Evolutionary conservation across 257 asterid species (phyloP).

Genomic region (Henckelia pumila): DNA sequence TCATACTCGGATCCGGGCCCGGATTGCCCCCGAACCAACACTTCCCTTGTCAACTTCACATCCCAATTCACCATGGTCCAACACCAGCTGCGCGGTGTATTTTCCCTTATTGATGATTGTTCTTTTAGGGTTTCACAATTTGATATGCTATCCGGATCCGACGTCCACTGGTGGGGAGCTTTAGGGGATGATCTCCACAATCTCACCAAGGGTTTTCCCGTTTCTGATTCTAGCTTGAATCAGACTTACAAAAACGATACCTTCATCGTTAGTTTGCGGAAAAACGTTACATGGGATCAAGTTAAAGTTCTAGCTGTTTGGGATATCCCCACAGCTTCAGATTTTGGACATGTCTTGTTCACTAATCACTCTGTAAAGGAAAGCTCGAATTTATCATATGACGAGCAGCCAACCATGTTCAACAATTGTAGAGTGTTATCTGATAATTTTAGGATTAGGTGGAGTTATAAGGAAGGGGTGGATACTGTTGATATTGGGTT

Average conservation of each 20-base stretch:
- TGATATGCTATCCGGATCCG: slow-evolving; percentile 85
- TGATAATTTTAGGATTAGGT: slow-evolving; percentile 70
- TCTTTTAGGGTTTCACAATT: slow-evolving; percentile 75
- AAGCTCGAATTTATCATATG: slow-evolving; percentile 13
- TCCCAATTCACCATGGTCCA: slow-evolving; percentile 86
- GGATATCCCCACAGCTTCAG: slow-evolving; percentile 88
- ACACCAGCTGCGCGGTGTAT: slow-evolving; percentile 85
- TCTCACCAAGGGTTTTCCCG: slow-evolving; percentile 65
- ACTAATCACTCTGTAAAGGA: slow-evolving; percentile 33
- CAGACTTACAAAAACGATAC: slow-evolving; percentile 65
- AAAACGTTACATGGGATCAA: slow-evolving; percentile 80
- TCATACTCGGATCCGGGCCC: slow-evolving; percentile 54
- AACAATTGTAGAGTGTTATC: slow-evolving; percentile 68
- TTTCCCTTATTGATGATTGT: slow-evolving; percentile 65
- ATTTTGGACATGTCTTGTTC: slow-evolving; percentile 75
- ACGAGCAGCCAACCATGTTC: slow-evolving; percentile 57
- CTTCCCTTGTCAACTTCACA: slow-evolving; percentile 64
- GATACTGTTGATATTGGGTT: slow-evolving; percentile 66
- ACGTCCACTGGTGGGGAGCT: slow-evolving; percentile 97
- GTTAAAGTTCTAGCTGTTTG: slow-evolving; percentile 69
- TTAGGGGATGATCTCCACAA: slow-evolving; percentile 62
- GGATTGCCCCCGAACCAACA: slow-evolving; percentile 50
- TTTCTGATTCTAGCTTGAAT: slow-evolving; percentile 65
- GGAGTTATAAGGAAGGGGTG: slow-evolving; percentile 55
- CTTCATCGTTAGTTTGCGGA: slow-evolving; percentile 54